These are phyloP conservation scores for Poteriospumella lacustris DNA, from an alignment of 108 stramenopile genomes.

Conservation along the genomic window DNA sequence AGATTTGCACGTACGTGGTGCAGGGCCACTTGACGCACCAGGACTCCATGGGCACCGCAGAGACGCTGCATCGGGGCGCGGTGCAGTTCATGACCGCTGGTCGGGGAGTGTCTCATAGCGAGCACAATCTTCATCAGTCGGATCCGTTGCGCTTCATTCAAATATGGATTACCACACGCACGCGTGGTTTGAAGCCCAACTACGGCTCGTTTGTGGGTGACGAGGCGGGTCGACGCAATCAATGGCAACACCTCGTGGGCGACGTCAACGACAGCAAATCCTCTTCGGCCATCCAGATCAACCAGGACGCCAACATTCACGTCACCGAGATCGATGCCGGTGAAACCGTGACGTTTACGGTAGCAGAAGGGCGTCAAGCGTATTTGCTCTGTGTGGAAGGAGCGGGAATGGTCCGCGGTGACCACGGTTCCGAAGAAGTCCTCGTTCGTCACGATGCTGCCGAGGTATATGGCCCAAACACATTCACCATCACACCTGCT, in stretches of 20 bases:
- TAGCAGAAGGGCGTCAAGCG: constrained; percentile 53
- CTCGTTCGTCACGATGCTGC: constrained; percentile 15
- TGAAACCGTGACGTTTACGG: constrained; percentile 30
- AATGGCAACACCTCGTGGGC: constrained; percentile 62
- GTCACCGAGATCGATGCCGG: constrained; percentile 57
- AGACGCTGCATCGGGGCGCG: constrained; percentile 59
- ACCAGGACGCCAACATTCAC: constrained; percentile 60
- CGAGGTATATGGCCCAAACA: background rate
- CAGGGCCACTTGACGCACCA: constrained; percentile 62
- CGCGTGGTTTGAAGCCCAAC: constrained; percentile 52
- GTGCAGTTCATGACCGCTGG: constrained; percentile 75
- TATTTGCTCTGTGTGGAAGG: constrained; percentile 69
- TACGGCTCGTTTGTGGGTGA: constrained; percentile 57
- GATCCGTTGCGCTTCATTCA: constrained; percentile 67
- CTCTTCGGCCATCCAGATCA: constrained; percentile 58
- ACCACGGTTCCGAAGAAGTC: background rate
- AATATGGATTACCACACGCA: constrained; percentile 64
- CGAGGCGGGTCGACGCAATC: constrained; percentile 35
- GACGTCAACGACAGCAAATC: constrained; percentile 33
- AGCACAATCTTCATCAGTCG: constrained; percentile 56
- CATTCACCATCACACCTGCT: background rate
- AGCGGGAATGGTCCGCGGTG: background rate
- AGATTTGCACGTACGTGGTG: constrained; percentile 68
- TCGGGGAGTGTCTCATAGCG: constrained; percentile 61
- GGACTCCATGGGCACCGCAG: constrained; percentile 67